Percentiles rank a stretch among this genome's conserved stretches.
phyloP scores from a whole-genome alignment of 2,329 filamentous ascomycete species.

The Penicillium sp. region DNA sequence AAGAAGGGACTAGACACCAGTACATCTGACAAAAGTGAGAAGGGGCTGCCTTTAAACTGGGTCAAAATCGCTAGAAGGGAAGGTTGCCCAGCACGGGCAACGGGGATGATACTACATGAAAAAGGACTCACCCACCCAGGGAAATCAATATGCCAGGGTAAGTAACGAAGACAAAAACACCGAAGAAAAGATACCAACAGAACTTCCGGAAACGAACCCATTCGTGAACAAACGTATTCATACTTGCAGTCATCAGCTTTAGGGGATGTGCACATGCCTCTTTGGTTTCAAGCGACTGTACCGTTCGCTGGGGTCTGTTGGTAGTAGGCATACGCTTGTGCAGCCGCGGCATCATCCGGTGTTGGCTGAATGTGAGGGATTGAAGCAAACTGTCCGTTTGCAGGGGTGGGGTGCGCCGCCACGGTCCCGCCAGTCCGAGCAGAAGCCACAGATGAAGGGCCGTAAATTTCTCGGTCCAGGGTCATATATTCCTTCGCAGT shows the following conservation, averaged over 20 bases:
- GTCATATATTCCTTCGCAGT: conserved; percentile 82
- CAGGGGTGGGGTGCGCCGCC: conserved; percentile 11
- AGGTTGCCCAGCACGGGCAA: conserved; percentile 10
- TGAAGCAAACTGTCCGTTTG: conserved; percentile 2
- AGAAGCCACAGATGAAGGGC: conserved; percentile 47
- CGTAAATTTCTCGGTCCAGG: conserved; percentile 83
- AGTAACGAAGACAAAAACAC: conserved; percentile 12
- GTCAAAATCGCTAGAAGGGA: conserved; percentile 27
- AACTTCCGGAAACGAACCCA: not conserved
- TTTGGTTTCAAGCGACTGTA: conserved; percentile 13
- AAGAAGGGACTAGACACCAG: not conserved
- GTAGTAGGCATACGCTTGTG: conserved; percentile 32
- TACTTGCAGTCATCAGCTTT: conserved; percentile 11
- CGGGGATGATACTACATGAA: conserved; percentile 22
- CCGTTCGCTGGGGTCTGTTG: conserved; percentile 33
- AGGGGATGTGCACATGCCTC: not conserved
- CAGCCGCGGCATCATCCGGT: conserved; percentile 18
- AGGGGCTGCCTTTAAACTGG: conserved; percentile 10
- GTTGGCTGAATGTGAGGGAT: conserved; percentile 5
- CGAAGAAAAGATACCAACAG: not conserved
- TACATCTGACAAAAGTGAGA: conserved; percentile 8
- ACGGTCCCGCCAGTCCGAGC: conserved; percentile 30
- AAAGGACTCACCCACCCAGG: conserved; percentile 19
- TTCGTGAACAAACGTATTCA: conserved; percentile 13
- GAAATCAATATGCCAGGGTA: conserved; percentile 14